phyloP scores from a whole-genome alignment of 2,329 filamentous ascomycete genomes.

The Scolecobasidium constrictum region DNA sequence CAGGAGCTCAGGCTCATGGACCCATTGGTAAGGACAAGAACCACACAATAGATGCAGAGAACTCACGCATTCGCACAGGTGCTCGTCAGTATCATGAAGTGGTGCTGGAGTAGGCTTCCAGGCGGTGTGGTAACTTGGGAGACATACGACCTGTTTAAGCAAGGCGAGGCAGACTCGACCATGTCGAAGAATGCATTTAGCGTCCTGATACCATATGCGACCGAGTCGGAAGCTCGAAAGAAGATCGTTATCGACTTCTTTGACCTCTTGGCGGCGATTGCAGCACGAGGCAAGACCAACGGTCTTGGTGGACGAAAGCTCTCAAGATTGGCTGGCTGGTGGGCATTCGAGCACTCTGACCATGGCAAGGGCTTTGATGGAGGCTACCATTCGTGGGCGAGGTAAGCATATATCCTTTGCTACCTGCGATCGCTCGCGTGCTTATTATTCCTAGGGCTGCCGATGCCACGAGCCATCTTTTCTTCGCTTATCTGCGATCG shows the following conservation, averaged over 20 bases:
- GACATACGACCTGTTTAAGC: conserved; percentile 89
- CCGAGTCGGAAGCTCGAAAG: conserved; percentile 74
- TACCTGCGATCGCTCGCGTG: conserved; percentile 5
- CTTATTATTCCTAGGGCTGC: conserved; percentile 53
- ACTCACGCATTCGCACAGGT: conserved; percentile 45
- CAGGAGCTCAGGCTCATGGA: conserved; percentile 89
- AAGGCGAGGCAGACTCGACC: conserved; percentile 86
- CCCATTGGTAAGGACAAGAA: conserved; percentile 60
- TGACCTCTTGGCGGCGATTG: conserved; percentile 80
- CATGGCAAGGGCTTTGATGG: conserved; percentile 86
- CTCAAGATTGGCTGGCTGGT: conserved; percentile 93
- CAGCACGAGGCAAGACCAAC: conserved; percentile 86
- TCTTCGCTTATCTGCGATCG: conserved; percentile 93
- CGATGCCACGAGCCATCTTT: conserved; percentile 91
- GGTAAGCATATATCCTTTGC: conserved; percentile 38
- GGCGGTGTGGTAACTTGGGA: conserved; percentile 95
- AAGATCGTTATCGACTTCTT: conserved; percentile 96
- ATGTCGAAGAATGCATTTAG: conserved; percentile 89
- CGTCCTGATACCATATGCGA: conserved; percentile 89
- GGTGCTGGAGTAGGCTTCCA: conserved; percentile 91
- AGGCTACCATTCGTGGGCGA: conserved; percentile 81
- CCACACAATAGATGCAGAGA: conserved; percentile 8
- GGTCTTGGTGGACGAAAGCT: conserved; percentile 88
- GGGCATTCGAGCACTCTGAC: conserved; percentile 90
- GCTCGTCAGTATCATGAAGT: conserved; percentile 87